These are phyloP conservation scores for Penicillium paradoxum DNA, from an alignment of 495 filamentous ascomycete genomes.

Conservation along the genomic window DNA sequence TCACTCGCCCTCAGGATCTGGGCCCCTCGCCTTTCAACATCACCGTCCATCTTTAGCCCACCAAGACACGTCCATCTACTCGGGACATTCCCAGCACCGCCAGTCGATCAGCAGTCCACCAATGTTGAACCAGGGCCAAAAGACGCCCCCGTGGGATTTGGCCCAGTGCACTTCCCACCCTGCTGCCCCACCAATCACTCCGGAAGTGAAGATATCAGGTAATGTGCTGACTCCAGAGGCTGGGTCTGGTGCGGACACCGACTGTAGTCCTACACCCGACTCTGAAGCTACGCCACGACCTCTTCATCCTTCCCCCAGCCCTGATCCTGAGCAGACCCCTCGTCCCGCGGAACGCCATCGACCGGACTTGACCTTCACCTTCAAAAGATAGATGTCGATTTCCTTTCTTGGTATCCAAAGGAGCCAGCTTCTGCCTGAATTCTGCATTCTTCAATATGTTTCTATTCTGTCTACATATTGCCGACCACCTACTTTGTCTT, in stretches of 20 bases:
- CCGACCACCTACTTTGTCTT: slow-evolving; percentile 10
- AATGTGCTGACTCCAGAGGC: slow-evolving; percentile 7
- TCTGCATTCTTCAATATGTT: slow-evolving; percentile 1
- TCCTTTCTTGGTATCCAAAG: not conserved
- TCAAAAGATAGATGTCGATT: slow-evolving; percentile 8
- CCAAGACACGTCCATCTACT: slow-evolving; percentile 23
- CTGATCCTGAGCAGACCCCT: slow-evolving; percentile 62
- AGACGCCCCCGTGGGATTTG: slow-evolving; percentile 32
- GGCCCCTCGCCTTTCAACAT: slow-evolving; percentile 12
- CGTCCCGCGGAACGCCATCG: slow-evolving; percentile 70
- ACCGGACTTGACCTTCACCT: slow-evolving; percentile 24
- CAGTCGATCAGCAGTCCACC: slow-evolving; percentile 1
- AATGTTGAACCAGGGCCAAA: slow-evolving; percentile 23
- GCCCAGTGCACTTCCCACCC: not conserved
- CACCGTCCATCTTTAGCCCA: slow-evolving; percentile 21
- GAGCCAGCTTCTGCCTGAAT: not conserved
- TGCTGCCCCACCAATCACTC: slow-evolving; percentile 23
- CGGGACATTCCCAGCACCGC: slow-evolving; percentile 9
- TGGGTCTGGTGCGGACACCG: slow-evolving; percentile 19
- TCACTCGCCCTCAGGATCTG: slow-evolving; percentile 15
- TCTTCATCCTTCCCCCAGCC: slow-evolving; percentile 27
- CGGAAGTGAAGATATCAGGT: slow-evolving; percentile 20
- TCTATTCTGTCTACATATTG: slow-evolving; percentile 12
- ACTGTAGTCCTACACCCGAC: slow-evolving; percentile 26
- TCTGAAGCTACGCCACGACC: slow-evolving; percentile 40